Conservation (phyloP, 164 flowering plant genomes). For the Chimonanthus salicifolius region DNA sequence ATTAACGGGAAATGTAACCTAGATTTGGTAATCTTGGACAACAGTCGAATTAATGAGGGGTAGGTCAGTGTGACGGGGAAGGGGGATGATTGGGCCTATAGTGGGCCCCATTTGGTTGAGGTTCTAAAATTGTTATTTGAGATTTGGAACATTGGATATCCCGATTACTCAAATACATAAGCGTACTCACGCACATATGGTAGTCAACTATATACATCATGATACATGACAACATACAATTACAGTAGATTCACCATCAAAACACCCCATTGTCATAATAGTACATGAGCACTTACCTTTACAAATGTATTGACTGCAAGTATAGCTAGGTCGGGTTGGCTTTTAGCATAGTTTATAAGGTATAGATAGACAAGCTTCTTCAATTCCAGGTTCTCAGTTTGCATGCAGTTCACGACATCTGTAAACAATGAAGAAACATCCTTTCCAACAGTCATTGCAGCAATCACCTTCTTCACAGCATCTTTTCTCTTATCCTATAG, state of each 20-base stretch:
- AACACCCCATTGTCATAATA: no score
- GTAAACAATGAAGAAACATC: slow-evolving; percentile 97
- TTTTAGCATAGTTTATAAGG: slow-evolving; percentile 97
- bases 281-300: slow-evolving; percentile 44
- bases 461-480: slow-evolving; percentile 99
- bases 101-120: no score
- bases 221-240: background rate
- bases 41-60: no score
- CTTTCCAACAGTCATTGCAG: slow-evolving; percentile 99
- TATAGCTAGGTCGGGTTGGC: slow-evolving; percentile 98
- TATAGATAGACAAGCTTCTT: slow-evolving; percentile 97
- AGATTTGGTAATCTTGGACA: no score
- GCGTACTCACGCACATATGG: no score
- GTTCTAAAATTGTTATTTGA: no score
- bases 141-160: no score
- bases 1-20: no score
- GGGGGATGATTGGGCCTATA: no score
- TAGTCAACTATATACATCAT: background rate
- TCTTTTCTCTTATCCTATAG: slow-evolving; percentile 96
- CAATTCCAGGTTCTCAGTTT: slow-evolving; percentile 96
- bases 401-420: slow-evolving; percentile 99
- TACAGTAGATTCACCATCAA: background rate
- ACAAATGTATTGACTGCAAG: slow-evolving; percentile 99
- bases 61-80: no score
- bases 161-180: no score